Evolutionary conservation across 495 filamentous ascomycete species (phyloP).

Genomic region (Astrothelium macrocarpum): DNA sequence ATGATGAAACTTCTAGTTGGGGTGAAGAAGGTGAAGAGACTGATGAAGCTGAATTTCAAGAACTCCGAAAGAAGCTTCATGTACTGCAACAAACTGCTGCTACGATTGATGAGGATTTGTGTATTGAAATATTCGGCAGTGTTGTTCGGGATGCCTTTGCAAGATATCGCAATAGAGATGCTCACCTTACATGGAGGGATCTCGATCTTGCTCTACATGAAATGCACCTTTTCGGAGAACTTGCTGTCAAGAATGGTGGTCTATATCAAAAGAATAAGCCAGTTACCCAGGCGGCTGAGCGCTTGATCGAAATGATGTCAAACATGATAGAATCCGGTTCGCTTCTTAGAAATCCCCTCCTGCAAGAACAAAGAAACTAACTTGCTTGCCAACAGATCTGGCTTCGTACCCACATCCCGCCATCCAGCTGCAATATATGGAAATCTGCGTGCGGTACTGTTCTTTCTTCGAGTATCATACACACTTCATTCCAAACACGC

Average conservation of each 20-base stretch:
- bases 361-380: background rate
- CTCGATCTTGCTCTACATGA: constrained; percentile 93
- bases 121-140: constrained; percentile 72
- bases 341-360: constrained; percentile 17
- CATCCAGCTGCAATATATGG: constrained; percentile 93
- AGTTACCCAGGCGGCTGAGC: constrained; percentile 61
- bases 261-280: constrained; percentile 74
- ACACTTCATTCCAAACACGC: constrained; percentile 64
- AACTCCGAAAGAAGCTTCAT: constrained; percentile 78
- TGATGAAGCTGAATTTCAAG: constrained; percentile 97
- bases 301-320: constrained; percentile 79
- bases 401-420: constrained; percentile 79
- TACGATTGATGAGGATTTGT: constrained; percentile 71
- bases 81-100: constrained; percentile 85
- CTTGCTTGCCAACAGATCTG: constrained; percentile 47
- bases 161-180: constrained; percentile 56
- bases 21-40: constrained; percentile 88
- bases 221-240: constrained; percentile 92
- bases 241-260: constrained; percentile 74
- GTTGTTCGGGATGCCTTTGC: constrained; percentile 77
- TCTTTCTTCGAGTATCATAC: constrained; percentile 83
- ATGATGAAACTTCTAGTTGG: constrained; percentile 90
- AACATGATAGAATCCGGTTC: constrained; percentile 88
- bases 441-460: constrained; percentile 87
- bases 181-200: constrained; percentile 84